Conservation (phyloP, 805 yeast species). For the Candida nitratophila region DNA sequence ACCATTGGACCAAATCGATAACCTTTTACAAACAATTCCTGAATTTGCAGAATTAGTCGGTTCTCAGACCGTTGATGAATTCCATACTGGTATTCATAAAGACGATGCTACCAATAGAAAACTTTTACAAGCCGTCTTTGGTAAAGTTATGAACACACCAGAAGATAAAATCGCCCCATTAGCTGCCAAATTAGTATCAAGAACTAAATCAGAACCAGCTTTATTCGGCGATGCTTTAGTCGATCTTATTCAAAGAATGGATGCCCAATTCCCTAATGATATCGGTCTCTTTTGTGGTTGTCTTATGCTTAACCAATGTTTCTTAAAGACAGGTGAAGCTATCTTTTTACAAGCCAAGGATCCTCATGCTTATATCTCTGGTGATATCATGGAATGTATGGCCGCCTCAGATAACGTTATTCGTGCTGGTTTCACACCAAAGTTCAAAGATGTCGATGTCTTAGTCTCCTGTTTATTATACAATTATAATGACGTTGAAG, state of each 20-base stretch:
- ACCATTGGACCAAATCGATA: constrained; percentile 73
- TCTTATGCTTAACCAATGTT: constrained; percentile 82
- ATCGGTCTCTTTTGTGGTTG: constrained; percentile 96
- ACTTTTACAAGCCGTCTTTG: constrained; percentile 68
- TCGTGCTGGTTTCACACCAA: constrained; percentile 99
- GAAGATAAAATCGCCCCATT: constrained; percentile 47
- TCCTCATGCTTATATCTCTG: constrained; percentile 96
- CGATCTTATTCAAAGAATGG: constrained; percentile 65
- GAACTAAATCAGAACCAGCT: constrained; percentile 54
- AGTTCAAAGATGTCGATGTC: constrained; percentile 90
- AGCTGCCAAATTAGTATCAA: constrained; percentile 59
- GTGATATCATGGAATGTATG: constrained; percentile 99
- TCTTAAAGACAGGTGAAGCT: constrained; percentile 83
- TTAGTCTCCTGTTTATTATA: constrained; percentile 90
- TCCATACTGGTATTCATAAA: constrained; percentile 39
- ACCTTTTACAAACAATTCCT: constrained; percentile 62
- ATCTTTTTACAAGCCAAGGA: constrained; percentile 95
- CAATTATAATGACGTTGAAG: constrained; percentile 79
- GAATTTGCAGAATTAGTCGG: constrained; percentile 74
- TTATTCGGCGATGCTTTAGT: constrained; percentile 57
- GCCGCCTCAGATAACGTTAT: constrained; percentile 98
- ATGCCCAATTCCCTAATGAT: constrained; percentile 88
- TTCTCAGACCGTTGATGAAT: constrained; percentile 45
- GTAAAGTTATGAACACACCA: constrained; percentile 77
- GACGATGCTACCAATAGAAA: constrained; percentile 50